Evolutionary conservation across 208 protist species (phyloP), one percentile per base, ranked within the genome.

Genomic region (Acanthamoeba divionensis): DNA sequence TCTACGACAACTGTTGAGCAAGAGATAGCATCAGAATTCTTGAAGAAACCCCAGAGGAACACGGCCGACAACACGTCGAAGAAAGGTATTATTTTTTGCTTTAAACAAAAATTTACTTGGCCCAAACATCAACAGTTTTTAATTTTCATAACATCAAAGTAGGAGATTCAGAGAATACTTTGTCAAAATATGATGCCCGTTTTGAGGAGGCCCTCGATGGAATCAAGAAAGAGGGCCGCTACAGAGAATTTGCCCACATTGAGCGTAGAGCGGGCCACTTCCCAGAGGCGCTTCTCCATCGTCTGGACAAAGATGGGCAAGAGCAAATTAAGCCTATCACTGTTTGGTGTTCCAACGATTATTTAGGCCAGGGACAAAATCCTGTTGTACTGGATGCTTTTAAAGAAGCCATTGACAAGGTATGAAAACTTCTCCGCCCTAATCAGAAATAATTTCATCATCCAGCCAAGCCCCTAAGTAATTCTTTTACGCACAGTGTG

Each of bases 341-440:
- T 18, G 95, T 97, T 36, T 98, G 96, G 96, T 98, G 96, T 85
- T 95, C 90, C 60, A 98, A 98, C 87, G 96, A 98, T 83, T 98
- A 98, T 88, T 90, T 98, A 33, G 95, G 95, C 33, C 97, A 97
- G 96, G 95, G 96, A 52, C 95, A 97, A 55, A 71, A 98, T 73
- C 90, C 89, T 21, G 82, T 89, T 1, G 96, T 97, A 2, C 26
- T 96, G 7, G 45, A 90, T 21, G 93, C 95, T 26, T 95, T 96
- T 79, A 83, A 93, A 41, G 87, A 82, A 7, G 93, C 93, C 26
- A 90, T 95, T 45, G 77, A 87, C 10, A 90, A 89, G 26, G 90
- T 86, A 90, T 45, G 24, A 18, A 54, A 52, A 15, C 5, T 71
- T 77, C 6, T 92, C 33, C 52, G 15, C 10, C 18, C 29, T 67